A percentile compares a stretch with the other conserved stretches of the same genome.
phyloP scores from a whole-genome alignment of 1,284 basidiomycete species.

The Tilletia caries region DNA sequence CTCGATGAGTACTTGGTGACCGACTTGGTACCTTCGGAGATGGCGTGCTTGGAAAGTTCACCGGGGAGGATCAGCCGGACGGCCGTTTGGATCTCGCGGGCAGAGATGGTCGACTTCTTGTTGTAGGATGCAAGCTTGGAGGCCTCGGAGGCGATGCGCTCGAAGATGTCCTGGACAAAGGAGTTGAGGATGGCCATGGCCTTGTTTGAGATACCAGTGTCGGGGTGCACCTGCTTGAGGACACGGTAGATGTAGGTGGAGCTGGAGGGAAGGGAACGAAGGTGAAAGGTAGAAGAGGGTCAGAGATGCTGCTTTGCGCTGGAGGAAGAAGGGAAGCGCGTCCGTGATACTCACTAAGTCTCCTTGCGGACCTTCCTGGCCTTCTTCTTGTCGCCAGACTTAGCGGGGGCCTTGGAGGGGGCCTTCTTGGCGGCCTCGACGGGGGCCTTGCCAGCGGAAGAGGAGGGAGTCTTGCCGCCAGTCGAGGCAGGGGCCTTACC shows the following conservation, averaged over 20 bases:
- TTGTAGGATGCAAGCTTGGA: slow-evolving; percentile 55
- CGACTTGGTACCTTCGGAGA: slow-evolving; percentile 74
- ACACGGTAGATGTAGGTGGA: slow-evolving; percentile 59
- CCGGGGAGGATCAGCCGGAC: slow-evolving; percentile 57
- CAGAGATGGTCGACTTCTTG: slow-evolving; percentile 55
- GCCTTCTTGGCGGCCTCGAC: slow-evolving; percentile 65
- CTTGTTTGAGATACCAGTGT: slow-evolving; percentile 59
- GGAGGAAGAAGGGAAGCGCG: neutral
- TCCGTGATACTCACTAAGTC: slow-evolving; percentile 51
- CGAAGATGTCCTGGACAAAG: slow-evolving; percentile 59
- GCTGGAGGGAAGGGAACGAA: slow-evolving; percentile 16
- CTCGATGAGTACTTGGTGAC: slow-evolving; percentile 61
- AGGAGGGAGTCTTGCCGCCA: slow-evolving; percentile 60
- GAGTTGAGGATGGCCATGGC: slow-evolving; percentile 56
- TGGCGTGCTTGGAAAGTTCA: slow-evolving; percentile 75
- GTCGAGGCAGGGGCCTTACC: slow-evolving; percentile 61
- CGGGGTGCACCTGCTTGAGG: slow-evolving; percentile 61
- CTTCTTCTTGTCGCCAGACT: slow-evolving; percentile 64
- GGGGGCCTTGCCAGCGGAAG: slow-evolving; percentile 52
- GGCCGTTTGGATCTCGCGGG: slow-evolving; percentile 55
- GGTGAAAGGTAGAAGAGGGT: slow-evolving; percentile 28
- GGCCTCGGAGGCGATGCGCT: slow-evolving; percentile 55
- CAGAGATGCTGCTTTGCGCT: slow-evolving; percentile 31
- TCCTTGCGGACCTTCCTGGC: slow-evolving; percentile 64
- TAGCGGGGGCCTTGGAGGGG: slow-evolving; percentile 54